Conservation (phyloP, 768 basidiomycete genomes). For the Glaciozyma martinii region DNA sequence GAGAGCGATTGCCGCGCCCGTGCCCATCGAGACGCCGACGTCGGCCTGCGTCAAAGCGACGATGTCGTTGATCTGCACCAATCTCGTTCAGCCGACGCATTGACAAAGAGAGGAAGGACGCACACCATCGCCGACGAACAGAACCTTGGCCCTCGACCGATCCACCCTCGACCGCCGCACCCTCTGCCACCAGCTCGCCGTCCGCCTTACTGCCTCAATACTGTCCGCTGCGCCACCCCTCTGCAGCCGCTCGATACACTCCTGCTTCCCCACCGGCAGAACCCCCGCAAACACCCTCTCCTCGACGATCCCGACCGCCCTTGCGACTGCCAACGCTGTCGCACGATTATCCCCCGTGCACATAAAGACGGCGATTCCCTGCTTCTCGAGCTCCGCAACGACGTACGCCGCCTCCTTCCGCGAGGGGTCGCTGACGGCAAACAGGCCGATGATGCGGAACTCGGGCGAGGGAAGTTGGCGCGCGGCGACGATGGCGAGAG, state of each 20-base stretch:
- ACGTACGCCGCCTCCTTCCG: slow-evolving; percentile 54
- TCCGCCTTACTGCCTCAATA: neutral
- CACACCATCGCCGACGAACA: slow-evolving; percentile 53
- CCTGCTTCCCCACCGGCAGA: slow-evolving; percentile 68
- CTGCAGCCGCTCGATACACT: slow-evolving; percentile 34
- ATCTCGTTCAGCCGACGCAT: slow-evolving; percentile 49
- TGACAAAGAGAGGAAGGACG: slow-evolving; percentile 36
- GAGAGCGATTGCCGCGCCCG: slow-evolving; percentile 51
- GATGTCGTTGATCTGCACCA: slow-evolving; percentile 34
- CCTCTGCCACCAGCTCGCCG: slow-evolving; percentile 35
- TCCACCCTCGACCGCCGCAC: neutral
- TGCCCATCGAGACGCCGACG: slow-evolving; percentile 48
- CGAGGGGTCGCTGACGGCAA: slow-evolving; percentile 58
- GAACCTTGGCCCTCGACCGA: slow-evolving; percentile 44
- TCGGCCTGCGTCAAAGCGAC: slow-evolving; percentile 54
- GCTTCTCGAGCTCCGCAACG: slow-evolving; percentile 48
- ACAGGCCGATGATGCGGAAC: slow-evolving; percentile 42
- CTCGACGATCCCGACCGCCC: slow-evolving; percentile 55
- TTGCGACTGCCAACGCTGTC: slow-evolving; percentile 65
- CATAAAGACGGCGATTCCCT: slow-evolving; percentile 62
- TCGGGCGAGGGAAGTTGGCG: slow-evolving; percentile 37
- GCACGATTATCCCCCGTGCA: slow-evolving; percentile 66
- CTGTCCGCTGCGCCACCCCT: neutral
- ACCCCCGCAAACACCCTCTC: slow-evolving; percentile 70
- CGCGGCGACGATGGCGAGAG: slow-evolving; percentile 44